Evolutionary conservation across 768 basidiomycete species (phyloP).

Genomic region (Clitopilus hobsonii): DNA sequence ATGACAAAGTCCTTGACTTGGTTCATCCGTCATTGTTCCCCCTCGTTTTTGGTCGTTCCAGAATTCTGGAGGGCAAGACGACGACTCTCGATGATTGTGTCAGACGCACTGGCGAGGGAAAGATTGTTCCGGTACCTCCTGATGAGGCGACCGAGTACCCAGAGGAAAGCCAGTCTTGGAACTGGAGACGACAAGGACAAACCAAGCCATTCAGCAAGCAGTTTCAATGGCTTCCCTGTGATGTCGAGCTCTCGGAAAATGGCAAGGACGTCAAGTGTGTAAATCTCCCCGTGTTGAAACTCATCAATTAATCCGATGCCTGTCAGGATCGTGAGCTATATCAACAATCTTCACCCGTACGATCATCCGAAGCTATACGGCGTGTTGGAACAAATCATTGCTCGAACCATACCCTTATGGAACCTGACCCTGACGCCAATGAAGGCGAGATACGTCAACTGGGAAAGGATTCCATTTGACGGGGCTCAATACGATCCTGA

Average conservation of each 20-base stretch:
- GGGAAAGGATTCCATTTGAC: too few relatives aligned
- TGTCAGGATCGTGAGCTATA: slow-evolving; percentile 25
- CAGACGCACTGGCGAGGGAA: slow-evolving; percentile 10
- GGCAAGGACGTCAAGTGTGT: not conserved
- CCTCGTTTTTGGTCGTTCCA: slow-evolving; percentile 23
- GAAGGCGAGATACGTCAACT: too few relatives aligned
- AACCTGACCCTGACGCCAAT: slow-evolving; percentile 18
- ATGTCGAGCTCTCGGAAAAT: slow-evolving; percentile 2
- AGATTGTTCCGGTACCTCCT: slow-evolving; percentile 3
- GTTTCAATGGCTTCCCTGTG: slow-evolving; percentile 9
- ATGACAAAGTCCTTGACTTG: slow-evolving; percentile 34
- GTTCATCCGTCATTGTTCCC: slow-evolving; percentile 35
- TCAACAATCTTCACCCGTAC: slow-evolving; percentile 34
- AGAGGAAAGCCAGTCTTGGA: not conserved
- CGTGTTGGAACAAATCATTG: slow-evolving; percentile 21
- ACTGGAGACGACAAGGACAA: not conserved
- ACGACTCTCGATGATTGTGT: slow-evolving; percentile 10
- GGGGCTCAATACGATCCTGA: too few relatives aligned
- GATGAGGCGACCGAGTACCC: not conserved
- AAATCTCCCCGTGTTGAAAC: not conserved
- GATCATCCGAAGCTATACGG: slow-evolving; percentile 18
- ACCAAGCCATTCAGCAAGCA: slow-evolving; percentile 4
- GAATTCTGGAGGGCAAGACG: slow-evolving; percentile 5
- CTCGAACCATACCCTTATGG: slow-evolving; percentile 24
- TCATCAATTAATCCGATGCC: not conserved